phyloP scores from a whole-genome alignment of 2,329 filamentous ascomycete genomes.

The Coniochaeta ligniaria region DNA sequence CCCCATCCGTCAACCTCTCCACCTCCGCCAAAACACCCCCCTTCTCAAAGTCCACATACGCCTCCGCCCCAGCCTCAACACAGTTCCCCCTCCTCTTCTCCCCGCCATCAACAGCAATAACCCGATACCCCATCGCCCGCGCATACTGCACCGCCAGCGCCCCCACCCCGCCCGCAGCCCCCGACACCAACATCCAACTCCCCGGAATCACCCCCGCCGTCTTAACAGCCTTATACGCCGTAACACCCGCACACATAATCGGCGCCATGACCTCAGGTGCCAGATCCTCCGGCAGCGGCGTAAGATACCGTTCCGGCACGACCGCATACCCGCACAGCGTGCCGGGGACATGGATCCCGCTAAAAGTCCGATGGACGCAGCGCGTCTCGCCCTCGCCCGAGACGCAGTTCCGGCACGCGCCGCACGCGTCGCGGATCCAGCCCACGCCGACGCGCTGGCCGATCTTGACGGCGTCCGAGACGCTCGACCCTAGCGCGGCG shows the following conservation, averaged over 20 bases:
- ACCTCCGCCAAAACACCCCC: constrained; percentile 16
- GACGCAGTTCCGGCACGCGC: constrained; percentile 21
- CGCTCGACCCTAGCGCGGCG: constrained; percentile 25
- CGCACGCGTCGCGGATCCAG: constrained; percentile 29
- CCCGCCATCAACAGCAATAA: constrained; percentile 30
- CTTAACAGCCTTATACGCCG: constrained; percentile 34
- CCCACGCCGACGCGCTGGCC: constrained; percentile 30
- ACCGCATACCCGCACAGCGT: constrained; percentile 31
- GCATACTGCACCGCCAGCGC: constrained; percentile 30
- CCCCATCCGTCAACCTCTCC: constrained; percentile 14
- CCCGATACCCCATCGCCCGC: constrained; percentile 31
- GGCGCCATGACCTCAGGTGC: constrained; percentile 31
- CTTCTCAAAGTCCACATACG: constrained; percentile 25
- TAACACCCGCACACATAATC: constrained; percentile 34
- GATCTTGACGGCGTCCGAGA: constrained; percentile 14
- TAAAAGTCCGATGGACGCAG: constrained; percentile 24
- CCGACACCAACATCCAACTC: constrained; percentile 27
- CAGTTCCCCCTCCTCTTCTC: constrained; percentile 19
- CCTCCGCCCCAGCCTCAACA: constrained; percentile 25
- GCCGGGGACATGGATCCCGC: constrained; percentile 25
- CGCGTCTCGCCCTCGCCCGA: constrained; percentile 25
- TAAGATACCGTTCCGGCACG: constrained; percentile 24
- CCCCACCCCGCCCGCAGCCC: constrained; percentile 32
- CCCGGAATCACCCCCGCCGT: constrained; percentile 20
- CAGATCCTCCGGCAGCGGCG: constrained; percentile 19